Evolutionary conservation across 225 moss, liverwort and hornwort genomes (phyloP).

Genomic region (Straminergon stramineum): DNA sequence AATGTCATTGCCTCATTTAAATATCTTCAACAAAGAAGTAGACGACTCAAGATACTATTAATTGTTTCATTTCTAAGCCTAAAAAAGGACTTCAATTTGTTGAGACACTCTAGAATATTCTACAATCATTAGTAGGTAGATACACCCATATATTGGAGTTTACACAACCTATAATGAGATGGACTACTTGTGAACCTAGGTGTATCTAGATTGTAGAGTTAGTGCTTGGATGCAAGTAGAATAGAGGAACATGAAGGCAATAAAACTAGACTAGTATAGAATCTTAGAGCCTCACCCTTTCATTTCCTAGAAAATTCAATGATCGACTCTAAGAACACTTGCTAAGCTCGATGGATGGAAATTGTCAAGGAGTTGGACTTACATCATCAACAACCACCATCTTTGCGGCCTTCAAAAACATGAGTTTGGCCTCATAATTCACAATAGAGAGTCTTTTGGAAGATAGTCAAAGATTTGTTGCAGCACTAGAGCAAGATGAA

Average conservation of each 20-base stretch:
- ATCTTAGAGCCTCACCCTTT: not conserved
- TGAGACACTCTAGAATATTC: not conserved
- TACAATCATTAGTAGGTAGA: not conserved
- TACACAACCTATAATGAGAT: not conserved
- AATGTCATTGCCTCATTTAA: not conserved
- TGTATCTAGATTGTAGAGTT: not conserved
- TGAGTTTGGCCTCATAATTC: not conserved
- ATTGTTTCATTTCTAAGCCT: not conserved
- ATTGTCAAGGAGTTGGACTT: not conserved
- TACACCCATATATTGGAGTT: not conserved
- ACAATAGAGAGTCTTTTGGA: no score
- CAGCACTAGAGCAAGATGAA: no score
- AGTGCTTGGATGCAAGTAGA: not conserved
- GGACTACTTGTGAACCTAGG: not conserved
- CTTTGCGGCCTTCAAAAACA: not conserved
- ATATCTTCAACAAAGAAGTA: not conserved
- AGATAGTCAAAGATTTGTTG: no score
- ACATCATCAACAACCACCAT: not conserved
- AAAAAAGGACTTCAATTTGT: not conserved
- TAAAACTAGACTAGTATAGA: not conserved
- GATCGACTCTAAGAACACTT: not conserved
- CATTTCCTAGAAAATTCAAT: not conserved
- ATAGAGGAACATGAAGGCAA: not conserved
- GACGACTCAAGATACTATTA: not conserved
- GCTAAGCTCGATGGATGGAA: not conserved